Conservation (phyloP, 768 basidiomycete species). For the Pulveroboletus sp. region DNA sequence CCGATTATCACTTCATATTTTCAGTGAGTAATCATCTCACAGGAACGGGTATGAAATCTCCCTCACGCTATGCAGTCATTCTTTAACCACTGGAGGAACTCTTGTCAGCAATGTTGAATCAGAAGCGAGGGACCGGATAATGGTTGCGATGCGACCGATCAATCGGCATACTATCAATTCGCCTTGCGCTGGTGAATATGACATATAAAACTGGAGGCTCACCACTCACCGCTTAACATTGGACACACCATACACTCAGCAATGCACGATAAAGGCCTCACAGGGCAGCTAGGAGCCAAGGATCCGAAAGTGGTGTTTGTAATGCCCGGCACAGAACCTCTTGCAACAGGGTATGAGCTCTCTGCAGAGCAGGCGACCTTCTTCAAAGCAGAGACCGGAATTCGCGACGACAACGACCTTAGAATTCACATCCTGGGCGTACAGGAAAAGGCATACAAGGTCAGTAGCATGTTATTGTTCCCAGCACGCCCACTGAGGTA, state of each 20-base stretch:
- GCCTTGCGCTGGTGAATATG: no score
- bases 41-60: no score
- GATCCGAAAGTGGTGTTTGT: background rate
- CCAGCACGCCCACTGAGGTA: background rate
- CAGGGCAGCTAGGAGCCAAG: background rate
- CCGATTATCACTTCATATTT: no score
- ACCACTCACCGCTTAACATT: no score
- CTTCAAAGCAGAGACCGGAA: constrained; percentile 28
- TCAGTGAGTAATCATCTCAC: no score
- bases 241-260: background rate
- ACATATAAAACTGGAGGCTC: no score
- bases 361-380: constrained; percentile 20
- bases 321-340: background rate
- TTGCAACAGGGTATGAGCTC: background rate
- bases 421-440: constrained; percentile 31
- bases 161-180: no score
- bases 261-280: constrained; percentile 3
- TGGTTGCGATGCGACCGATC: no score
- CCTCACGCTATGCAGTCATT: no score
- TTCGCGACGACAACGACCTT: constrained; percentile 24
- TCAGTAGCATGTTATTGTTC: background rate
- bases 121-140: no score
- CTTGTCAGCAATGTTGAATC: no score
- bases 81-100: no score
- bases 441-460: constrained; percentile 29